Conservation (phyloP, 805 yeast species). For the Spathaspora passalidarum region DNA sequence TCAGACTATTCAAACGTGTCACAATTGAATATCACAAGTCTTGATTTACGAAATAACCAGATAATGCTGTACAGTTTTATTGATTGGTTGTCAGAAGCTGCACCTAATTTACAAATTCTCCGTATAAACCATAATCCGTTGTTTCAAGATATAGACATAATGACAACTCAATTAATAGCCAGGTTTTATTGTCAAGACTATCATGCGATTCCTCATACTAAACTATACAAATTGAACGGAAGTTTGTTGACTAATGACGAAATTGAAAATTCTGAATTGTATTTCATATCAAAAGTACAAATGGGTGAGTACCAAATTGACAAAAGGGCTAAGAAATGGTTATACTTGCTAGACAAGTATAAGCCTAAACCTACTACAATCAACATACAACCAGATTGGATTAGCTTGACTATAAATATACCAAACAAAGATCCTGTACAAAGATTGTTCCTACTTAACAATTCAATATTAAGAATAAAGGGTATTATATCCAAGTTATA, state of each 20-base stretch:
- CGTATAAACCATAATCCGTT: slow-evolving; percentile 56
- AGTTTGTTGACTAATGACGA: slow-evolving; percentile 43
- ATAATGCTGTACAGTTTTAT: slow-evolving; percentile 47
- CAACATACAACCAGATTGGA: slow-evolving; percentile 3
- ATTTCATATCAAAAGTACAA: slow-evolving; percentile 53
- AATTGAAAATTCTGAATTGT: slow-evolving; percentile 65
- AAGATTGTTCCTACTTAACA: slow-evolving; percentile 13
- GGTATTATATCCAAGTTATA: slow-evolving; percentile 24
- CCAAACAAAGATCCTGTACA: neutral
- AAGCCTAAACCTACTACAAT: neutral
- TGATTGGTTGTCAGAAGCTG: slow-evolving; percentile 28
- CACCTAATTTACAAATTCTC: slow-evolving; percentile 45
- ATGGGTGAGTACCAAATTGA: slow-evolving; percentile 19
- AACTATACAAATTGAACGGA: slow-evolving; percentile 54
- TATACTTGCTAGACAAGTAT: slow-evolving; percentile 34
- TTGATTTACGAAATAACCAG: slow-evolving; percentile 54
- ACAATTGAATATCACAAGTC: neutral
- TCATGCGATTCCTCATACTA: slow-evolving; percentile 5
- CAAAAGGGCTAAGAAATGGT: slow-evolving; percentile 38
- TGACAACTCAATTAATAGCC: slow-evolving; percentile 42
- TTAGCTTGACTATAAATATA: neutral
- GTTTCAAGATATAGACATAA: slow-evolving; percentile 25
- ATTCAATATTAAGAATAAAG: slow-evolving; percentile 31
- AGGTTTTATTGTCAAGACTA: slow-evolving; percentile 31
- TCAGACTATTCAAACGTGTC: neutral